A percentile compares a stretch with the other conserved stretches of the same genome.
These are phyloP conservation scores for Tolypocladium tropicale DNA, from an alignment of 2,329 filamentous ascomycete genomes.

Conservation along the genomic window DNA sequence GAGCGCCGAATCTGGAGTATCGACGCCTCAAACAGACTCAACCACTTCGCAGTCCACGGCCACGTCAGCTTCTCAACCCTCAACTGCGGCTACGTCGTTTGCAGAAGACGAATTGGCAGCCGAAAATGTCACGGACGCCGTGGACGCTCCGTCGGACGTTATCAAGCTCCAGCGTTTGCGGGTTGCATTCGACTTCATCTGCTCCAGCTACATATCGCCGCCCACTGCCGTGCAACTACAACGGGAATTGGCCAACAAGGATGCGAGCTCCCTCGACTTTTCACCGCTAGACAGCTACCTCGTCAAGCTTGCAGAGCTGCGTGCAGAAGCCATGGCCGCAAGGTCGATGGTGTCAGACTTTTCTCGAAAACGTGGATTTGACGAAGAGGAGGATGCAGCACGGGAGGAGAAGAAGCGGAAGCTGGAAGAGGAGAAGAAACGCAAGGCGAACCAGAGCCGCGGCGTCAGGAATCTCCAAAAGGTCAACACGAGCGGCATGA, in stretches of 20 bases:
- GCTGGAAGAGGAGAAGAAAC: constrained; percentile 81
- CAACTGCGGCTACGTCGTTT: constrained; percentile 36
- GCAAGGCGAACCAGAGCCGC: constrained; percentile 62
- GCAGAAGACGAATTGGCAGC: constrained; percentile 19
- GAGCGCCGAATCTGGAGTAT: constrained; percentile 10
- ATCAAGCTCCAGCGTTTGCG: constrained; percentile 52
- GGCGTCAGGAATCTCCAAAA: constrained; percentile 77
- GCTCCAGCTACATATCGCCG: constrained; percentile 47
- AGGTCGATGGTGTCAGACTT: constrained; percentile 56
- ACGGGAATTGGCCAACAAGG: constrained; percentile 25
- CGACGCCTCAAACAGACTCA: constrained; percentile 13
- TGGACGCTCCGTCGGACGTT: constrained; percentile 38
- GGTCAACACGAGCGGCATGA: constrained; percentile 87
- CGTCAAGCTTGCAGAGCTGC: constrained; percentile 52
- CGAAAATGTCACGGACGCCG: constrained; percentile 27
- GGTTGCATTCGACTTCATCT: constrained; percentile 55
- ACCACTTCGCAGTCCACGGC: constrained; percentile 29
- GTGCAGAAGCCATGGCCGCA: constrained; percentile 59
- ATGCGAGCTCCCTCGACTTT: constrained; percentile 47
- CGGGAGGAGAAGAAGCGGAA: constrained; percentile 73
- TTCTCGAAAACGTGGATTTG: constrained; percentile 54
- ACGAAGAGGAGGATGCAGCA: constrained; percentile 57
- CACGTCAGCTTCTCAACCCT: constrained; percentile 27
- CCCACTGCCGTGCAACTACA: constrained; percentile 30
- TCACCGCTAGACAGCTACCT: constrained; percentile 61